phyloP scores from a whole-genome alignment of 148 eudicot species.

The Camellia sinensis region DNA sequence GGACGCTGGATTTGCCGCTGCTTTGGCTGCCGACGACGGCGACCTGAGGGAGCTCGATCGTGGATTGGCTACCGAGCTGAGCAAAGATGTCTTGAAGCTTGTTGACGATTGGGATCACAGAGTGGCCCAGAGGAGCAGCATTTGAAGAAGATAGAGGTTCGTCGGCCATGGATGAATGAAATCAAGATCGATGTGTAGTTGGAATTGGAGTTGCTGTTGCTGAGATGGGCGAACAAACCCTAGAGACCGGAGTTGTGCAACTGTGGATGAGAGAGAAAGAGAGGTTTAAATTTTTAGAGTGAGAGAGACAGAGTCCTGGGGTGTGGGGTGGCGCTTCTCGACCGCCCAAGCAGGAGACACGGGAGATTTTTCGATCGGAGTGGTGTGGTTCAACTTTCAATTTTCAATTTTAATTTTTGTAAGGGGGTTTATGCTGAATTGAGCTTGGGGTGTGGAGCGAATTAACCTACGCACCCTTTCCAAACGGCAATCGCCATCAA shows the following conservation, averaged over 20 bases:
- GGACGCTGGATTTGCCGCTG: conserved; percentile 90
- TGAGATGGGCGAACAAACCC: conserved; percentile 10
- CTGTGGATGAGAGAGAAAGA: conserved; percentile 4
- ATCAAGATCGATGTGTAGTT: background rate
- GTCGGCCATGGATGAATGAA: conserved; percentile 27
- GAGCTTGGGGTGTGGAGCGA: no score
- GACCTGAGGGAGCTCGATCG: conserved; percentile 79
- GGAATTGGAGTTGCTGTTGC: background rate
- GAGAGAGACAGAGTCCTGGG: background rate
- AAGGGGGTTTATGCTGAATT: no score
- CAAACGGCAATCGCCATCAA: no score
- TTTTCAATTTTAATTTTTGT: no score
- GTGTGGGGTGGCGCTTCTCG: background rate
- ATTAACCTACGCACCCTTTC: no score
- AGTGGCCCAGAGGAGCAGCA: conserved; percentile 54
- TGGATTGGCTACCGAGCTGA: conserved; percentile 56
- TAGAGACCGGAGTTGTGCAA: background rate
- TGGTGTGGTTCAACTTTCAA: no score
- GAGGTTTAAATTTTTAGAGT: background rate
- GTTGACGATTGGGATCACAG: conserved; percentile 85
- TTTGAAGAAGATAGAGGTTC: conserved; percentile 28
- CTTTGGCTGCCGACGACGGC: conserved; percentile 94
- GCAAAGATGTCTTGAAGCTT: conserved; percentile 90
- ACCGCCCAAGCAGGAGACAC: background rate
- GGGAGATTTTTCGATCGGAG: no score